Evolutionary conservation across 2,329 filamentous ascomycete genomes (phyloP).

Genomic region (Hypoxylon rubiginosum): DNA sequence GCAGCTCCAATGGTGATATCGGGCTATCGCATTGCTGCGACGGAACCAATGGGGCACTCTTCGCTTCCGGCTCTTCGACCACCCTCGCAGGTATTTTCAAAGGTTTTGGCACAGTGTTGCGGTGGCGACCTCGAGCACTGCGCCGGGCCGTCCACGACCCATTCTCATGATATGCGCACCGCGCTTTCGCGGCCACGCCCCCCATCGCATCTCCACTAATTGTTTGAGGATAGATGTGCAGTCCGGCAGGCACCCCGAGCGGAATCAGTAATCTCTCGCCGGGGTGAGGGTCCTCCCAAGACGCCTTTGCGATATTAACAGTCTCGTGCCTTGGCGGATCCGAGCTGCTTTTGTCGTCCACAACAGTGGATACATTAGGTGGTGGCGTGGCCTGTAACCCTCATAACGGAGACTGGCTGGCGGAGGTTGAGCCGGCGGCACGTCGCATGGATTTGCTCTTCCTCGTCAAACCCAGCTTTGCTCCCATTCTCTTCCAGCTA

Average conservation of each 20-base stretch:
- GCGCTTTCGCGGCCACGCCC: conserved; percentile 65
- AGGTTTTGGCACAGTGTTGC: conserved; percentile 47
- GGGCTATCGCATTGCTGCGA: conserved; percentile 33
- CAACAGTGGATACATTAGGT: conserved; percentile 56
- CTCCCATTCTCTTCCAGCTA: conserved; percentile 75
- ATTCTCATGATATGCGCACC: conserved; percentile 45
- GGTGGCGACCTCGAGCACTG: conserved; percentile 45
- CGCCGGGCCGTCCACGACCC: conserved; percentile 44
- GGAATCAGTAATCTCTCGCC: conserved; percentile 57
- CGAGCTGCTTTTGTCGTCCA: conserved; percentile 44
- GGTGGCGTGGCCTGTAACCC: conserved; percentile 69
- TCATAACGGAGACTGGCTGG: conserved; percentile 64
- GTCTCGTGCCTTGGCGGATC: conserved; percentile 41
- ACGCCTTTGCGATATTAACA: conserved; percentile 39
- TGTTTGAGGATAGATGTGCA: conserved; percentile 39
- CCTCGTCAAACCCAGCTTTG: conserved; percentile 70
- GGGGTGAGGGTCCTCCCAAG: conserved; percentile 63
- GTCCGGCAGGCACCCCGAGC: conserved; percentile 44
- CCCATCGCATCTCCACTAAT: conserved; percentile 53
- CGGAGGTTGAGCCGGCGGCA: conserved; percentile 62
- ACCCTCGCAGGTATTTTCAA: conserved; percentile 52
- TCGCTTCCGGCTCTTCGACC: conserved; percentile 43
- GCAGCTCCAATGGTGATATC: conserved; percentile 36
- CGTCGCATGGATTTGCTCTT: conserved; percentile 64
- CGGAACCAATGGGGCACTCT: conserved; percentile 40